Evolutionary conservation across 2,329 filamentous ascomycete genomes (phyloP).

Genomic region (Fonsecaea nubica): DNA sequence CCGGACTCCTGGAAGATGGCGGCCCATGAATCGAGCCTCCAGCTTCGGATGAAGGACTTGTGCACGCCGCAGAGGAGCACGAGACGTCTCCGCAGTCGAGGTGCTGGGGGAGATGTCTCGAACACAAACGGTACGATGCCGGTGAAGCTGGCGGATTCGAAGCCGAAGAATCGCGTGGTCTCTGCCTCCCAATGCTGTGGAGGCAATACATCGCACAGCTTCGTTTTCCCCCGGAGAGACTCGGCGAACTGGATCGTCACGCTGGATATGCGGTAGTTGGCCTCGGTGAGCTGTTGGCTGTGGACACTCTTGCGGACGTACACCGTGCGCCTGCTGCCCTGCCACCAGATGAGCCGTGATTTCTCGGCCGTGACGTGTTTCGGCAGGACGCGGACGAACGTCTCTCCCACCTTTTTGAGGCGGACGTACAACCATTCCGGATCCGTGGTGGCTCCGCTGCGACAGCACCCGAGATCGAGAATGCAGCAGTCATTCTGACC

Average conservation of each 20-base stretch:
- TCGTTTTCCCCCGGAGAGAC: neutral
- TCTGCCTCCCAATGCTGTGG: neutral
- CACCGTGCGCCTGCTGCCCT: neutral
- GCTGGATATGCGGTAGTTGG: constrained; percentile 1
- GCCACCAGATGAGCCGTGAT: neutral
- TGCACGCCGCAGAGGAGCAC: neutral
- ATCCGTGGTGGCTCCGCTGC: neutral
- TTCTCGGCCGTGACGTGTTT: constrained; percentile 1
- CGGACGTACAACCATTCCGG: neutral
- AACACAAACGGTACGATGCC: neutral
- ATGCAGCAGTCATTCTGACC: neutral
- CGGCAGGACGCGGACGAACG: neutral
- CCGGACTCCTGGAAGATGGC: neutral
- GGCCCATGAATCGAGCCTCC: neutral
- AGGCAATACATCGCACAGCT: neutral
- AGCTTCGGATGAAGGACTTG: constrained; percentile 2
- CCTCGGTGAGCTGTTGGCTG: neutral
- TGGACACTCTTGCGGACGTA: constrained; percentile 1
- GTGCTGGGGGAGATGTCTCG: neutral
- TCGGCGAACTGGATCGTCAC: neutral
- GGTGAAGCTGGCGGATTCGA: neutral
- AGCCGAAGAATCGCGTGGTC: neutral
- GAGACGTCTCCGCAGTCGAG: neutral
- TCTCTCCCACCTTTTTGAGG: neutral
- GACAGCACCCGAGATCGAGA: neutral